Evolutionary conservation across 2,329 filamentous ascomycete genomes (phyloP).

Genomic region (Graphilbum sp.): DNA sequence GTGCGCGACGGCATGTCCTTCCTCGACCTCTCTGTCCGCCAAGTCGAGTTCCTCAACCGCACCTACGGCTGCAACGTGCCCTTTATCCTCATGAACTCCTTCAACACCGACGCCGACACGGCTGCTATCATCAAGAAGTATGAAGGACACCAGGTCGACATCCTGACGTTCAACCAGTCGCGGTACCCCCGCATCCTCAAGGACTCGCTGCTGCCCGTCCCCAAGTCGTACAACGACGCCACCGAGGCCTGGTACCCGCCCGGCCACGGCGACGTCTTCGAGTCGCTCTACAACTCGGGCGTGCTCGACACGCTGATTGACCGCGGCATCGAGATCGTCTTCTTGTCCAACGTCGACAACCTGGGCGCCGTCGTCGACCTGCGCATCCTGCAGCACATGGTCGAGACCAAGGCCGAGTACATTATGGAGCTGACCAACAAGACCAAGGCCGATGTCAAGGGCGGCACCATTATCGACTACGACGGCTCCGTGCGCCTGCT

Average conservation of each 20-base stretch:
- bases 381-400: slow-evolving; percentile 98
- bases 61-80: slow-evolving; percentile 95
- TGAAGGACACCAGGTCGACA: slow-evolving; percentile 98
- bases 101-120: slow-evolving; percentile 98
- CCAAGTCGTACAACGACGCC: slow-evolving; percentile 72
- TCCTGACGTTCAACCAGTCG: slow-evolving; percentile 99
- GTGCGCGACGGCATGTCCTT: slow-evolving; percentile 99
- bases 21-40: slow-evolving; percentile 92
- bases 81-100: slow-evolving; percentile 99
- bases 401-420: slow-evolving; percentile 92
- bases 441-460: slow-evolving; percentile 99
- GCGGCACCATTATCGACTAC: slow-evolving; percentile 99
- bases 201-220: slow-evolving; percentile 91
- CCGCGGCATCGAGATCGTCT: slow-evolving; percentile 91
- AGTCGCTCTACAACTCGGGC: slow-evolving; percentile 98
- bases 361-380: slow-evolving; percentile 94
- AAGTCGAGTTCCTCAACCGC: slow-evolving; percentile 98
- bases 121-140: slow-evolving; percentile 99
- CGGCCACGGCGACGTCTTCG: slow-evolving; percentile 98
- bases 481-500: slow-evolving; percentile 92
- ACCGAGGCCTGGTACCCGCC: slow-evolving; percentile 98
- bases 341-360: slow-evolving; percentile 99
- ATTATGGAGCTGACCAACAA: slow-evolving; percentile 99
- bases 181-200: slow-evolving; percentile 95
- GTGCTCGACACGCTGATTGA: slow-evolving; percentile 93